These are phyloP conservation scores for Eragrostis curvula DNA, from an alignment of 176 grass and related monocot species.

Conservation along the genomic window DNA sequence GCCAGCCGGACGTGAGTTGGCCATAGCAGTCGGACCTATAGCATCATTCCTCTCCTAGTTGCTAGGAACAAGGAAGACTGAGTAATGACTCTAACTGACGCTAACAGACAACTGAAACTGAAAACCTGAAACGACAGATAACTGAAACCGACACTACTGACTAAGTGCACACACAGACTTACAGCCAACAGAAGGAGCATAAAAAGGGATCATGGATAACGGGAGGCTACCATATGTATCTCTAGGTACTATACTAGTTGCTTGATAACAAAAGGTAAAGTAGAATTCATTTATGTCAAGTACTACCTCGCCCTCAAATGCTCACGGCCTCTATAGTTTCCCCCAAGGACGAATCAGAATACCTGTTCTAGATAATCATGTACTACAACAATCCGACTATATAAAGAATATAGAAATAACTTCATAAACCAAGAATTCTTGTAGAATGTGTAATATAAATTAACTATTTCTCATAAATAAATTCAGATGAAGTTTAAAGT, in stretches of 20 bases:
- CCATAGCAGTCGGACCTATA: too few relatives aligned
- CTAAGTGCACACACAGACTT: too few relatives aligned
- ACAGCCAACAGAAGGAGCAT: too few relatives aligned
- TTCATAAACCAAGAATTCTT: neutral
- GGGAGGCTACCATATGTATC: neutral
- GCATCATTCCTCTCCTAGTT: too few relatives aligned
- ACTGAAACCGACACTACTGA: too few relatives aligned
- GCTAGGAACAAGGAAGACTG: too few relatives aligned
- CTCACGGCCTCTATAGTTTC: neutral
- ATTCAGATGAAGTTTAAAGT: conserved; percentile 6
- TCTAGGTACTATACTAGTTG: neutral
- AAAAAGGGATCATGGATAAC: neutral
- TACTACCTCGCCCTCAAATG: neutral
- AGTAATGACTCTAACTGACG: too few relatives aligned
- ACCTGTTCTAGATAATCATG: neutral
- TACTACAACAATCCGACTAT: too few relatives aligned
- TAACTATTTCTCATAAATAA: neutral
- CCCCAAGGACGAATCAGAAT: neutral
- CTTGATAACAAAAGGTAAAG: neutral
- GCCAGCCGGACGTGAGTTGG: too few relatives aligned
- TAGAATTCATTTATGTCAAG: neutral
- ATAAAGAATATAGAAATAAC: neutral
- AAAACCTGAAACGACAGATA: too few relatives aligned
- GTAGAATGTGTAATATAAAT: neutral
- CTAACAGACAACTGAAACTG: too few relatives aligned